Percentiles rank a stretch among this genome's conserved stretches.
Conservation (phyloP, 192 early-diverging fungal species). For the Coemansia sp. region DNA sequence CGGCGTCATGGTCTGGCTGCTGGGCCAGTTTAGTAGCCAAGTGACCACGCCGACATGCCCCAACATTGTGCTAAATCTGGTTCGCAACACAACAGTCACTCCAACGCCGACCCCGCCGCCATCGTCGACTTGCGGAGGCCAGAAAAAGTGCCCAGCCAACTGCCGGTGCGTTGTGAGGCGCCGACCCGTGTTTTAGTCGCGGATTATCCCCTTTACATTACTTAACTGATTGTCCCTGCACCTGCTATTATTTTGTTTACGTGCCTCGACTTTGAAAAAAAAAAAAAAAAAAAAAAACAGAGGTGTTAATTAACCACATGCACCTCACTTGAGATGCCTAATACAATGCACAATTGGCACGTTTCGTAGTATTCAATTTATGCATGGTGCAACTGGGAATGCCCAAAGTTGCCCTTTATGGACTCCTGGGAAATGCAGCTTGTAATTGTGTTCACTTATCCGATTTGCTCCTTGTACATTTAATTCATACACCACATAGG, state of each 20-base stretch:
- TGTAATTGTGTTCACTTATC: neutral
- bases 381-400: neutral
- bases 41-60: conserved; percentile 32
- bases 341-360: neutral
- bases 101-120: neutral
- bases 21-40: conserved; percentile 24
- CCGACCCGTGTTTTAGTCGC: neutral
- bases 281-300: too few species aligned
- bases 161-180: conserved; percentile 13
- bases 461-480: neutral
- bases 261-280: neutral
- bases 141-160: conserved; percentile 2
- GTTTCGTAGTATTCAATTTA: neutral
- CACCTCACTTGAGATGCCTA: neutral
- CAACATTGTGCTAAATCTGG: conserved; percentile 39
- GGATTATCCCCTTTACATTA: neutral
- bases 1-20: conserved; percentile 37
- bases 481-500: neutral
- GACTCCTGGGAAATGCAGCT: neutral
- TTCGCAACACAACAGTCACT: conserved; percentile 5
- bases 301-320: neutral
- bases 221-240: neutral
- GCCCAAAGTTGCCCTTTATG: neutral
- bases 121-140: neutral
- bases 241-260: neutral